These are phyloP conservation scores for Phytophthora parvispora DNA, from an alignment of 352 stramenopile species.

Conservation along the genomic window DNA sequence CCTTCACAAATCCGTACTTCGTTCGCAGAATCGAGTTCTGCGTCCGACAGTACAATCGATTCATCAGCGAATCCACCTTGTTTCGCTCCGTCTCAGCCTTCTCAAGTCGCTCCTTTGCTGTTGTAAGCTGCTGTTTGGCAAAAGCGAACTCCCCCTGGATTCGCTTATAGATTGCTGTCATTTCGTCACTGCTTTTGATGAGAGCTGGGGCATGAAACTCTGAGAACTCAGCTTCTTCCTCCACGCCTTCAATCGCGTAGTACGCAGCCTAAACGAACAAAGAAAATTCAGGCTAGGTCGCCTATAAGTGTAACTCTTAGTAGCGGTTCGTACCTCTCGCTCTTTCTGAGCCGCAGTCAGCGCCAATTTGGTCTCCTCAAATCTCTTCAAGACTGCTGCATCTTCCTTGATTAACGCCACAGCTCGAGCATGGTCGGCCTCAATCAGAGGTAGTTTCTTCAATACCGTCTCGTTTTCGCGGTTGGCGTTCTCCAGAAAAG, in stretches of 20 bases:
- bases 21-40: slow-evolving; percentile 52
- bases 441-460: slow-evolving; percentile 65
- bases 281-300: not conserved
- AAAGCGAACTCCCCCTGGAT: slow-evolving; percentile 37
- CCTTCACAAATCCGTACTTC: slow-evolving; percentile 54
- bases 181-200: slow-evolving; percentile 66
- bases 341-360: slow-evolving; percentile 48
- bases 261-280: slow-evolving; percentile 38
- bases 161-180: slow-evolving; percentile 53
- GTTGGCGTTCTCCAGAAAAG: slow-evolving; percentile 58
- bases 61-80: slow-evolving; percentile 36
- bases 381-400: slow-evolving; percentile 23
- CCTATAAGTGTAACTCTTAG: no score
- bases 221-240: slow-evolving; percentile 83
- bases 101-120: slow-evolving; percentile 24
- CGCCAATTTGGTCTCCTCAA: slow-evolving; percentile 38
- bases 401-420: slow-evolving; percentile 60
- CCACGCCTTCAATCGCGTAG: slow-evolving; percentile 70
- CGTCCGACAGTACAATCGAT: slow-evolving; percentile 52
- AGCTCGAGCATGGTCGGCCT: slow-evolving; percentile 62
- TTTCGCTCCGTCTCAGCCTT: slow-evolving; percentile 20
- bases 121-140: slow-evolving; percentile 26
- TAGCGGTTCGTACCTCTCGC: slow-evolving; percentile 41
- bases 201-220: slow-evolving; percentile 76
- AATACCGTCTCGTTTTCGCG: slow-evolving; percentile 61